Conservation (phyloP, 352 stramenopile species). For the Phytophthora megakarya region DNA sequence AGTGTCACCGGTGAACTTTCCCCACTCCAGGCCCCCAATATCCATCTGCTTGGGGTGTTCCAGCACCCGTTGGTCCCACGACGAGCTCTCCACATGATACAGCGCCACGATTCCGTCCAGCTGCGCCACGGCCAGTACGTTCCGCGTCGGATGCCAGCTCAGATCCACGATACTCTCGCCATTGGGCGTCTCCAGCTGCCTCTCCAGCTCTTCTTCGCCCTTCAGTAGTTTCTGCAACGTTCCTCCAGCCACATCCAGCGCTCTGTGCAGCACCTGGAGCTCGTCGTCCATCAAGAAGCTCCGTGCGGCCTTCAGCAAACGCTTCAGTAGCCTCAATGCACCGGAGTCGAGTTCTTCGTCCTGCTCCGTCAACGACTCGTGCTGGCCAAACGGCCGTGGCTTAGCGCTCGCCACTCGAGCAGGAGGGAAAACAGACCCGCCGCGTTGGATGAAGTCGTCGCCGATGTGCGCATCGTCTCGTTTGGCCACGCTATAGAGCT, state of each 20-base stretch:
- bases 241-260: conserved; percentile 29
- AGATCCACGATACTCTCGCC: conserved; percentile 60
- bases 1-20: conserved; percentile 58
- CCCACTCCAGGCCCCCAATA: conserved; percentile 68
- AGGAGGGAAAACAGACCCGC: conserved; percentile 57
- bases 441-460: conserved; percentile 67
- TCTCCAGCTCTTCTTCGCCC: conserved; percentile 36
- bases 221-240: conserved; percentile 34
- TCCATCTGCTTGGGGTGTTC: conserved; percentile 62
- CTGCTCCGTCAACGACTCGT: conserved; percentile 62
- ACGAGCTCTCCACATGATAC: conserved; percentile 58
- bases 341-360: conserved; percentile 47
- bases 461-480: conserved; percentile 61
- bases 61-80: conserved; percentile 67
- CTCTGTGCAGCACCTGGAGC: conserved; percentile 47
- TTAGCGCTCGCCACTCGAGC: conserved; percentile 60
- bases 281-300: conserved; percentile 72
- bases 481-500: conserved; percentile 73
- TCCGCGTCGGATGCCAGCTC: conserved; percentile 62
- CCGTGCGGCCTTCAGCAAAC: conserved; percentile 20
- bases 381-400: conserved; percentile 59
- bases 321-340: conserved; percentile 50
- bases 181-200: conserved; percentile 12
- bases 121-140: conserved; percentile 72
- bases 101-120: conserved; percentile 68